A percentile compares a stretch with the other conserved stretches of the same genome.
Conservation (phyloP, 495 filamentous ascomycete genomes). For the Penicillium arizonense region DNA sequence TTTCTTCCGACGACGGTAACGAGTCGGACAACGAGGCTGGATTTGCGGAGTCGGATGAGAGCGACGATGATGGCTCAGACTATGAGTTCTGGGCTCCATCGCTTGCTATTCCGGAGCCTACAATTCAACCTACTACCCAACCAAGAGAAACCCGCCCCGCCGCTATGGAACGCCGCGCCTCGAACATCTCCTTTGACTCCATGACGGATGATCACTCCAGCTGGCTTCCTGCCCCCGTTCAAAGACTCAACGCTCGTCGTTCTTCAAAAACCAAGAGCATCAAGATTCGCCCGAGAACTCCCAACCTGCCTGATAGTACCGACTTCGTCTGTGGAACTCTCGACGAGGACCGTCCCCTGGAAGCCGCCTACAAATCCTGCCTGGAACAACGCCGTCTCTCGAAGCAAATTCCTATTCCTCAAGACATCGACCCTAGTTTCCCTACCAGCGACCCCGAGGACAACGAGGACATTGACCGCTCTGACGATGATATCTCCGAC, state of each 20-base stretch:
- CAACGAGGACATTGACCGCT: constrained; percentile 67
- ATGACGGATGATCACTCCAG: constrained; percentile 43
- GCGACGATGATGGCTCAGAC: constrained; percentile 65
- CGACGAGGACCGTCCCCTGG: constrained; percentile 91
- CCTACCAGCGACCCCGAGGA: constrained; percentile 90
- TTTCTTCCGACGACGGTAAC: constrained; percentile 66
- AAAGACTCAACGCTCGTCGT: constrained; percentile 25
- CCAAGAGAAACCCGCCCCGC: constrained; percentile 46
- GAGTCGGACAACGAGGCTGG: constrained; percentile 96
- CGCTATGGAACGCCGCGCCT: constrained; percentile 46
- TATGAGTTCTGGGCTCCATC: constrained; percentile 76
- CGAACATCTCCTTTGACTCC: constrained; percentile 66
- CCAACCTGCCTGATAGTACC: constrained; percentile 90
- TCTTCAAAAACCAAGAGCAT: constrained; percentile 36
- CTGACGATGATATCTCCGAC: constrained; percentile 48
- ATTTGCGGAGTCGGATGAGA: constrained; percentile 86
- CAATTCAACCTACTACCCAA: constrained; percentile 45
- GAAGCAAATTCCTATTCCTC: constrained; percentile 76
- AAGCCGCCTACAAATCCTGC: constrained; percentile 85
- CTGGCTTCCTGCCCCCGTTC: constrained; percentile 32
- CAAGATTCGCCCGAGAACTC: constrained; percentile 67
- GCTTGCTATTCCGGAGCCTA: constrained; percentile 56
- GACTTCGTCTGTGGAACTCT: constrained; percentile 98
- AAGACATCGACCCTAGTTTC: constrained; percentile 97
- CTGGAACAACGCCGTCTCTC: constrained; percentile 75